Percentiles rank a stretch among this genome's conserved stretches.
Evolutionary conservation across 768 basidiomycete genomes (phyloP).

Genomic region (Boletus subcaerulescens): DNA sequence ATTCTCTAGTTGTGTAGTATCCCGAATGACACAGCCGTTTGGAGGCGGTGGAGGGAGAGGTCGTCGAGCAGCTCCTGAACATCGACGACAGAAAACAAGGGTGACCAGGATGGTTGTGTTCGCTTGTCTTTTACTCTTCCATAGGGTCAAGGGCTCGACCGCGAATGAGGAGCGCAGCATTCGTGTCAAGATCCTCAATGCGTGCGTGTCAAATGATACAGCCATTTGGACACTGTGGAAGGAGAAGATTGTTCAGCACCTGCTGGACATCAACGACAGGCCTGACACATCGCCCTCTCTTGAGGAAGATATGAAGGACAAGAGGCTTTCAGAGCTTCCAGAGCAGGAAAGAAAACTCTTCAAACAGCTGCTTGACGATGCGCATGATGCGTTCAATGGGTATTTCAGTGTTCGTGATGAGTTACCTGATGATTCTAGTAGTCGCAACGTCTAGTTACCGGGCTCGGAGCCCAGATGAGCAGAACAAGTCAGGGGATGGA

Average conservation of each 20-base stretch:
- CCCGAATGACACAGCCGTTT: too few species aligned
- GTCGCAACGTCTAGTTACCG: too few species aligned
- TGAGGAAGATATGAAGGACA: background rate
- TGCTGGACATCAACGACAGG: background rate
- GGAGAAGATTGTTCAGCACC: constrained; percentile 16
- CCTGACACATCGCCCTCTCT: background rate
- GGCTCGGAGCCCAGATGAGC: too few species aligned
- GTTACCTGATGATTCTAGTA: background rate
- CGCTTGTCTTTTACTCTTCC: constrained; percentile 21
- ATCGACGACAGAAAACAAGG: too few species aligned
- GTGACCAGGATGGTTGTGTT: constrained; percentile 25
- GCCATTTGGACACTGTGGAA: constrained; percentile 23
- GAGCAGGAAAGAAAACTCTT: constrained; percentile 3
- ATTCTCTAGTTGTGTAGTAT: too few species aligned
- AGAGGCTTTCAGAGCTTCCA: background rate
- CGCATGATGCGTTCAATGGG: constrained; percentile 9
- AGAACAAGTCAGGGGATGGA: too few species aligned
- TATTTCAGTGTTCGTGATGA: background rate
- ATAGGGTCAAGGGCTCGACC: background rate
- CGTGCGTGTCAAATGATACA: constrained; percentile 22
- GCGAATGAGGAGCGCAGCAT: background rate
- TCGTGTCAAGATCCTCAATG: constrained; percentile 9
- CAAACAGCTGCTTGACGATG: constrained; percentile 13
- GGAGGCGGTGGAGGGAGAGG: too few species aligned
- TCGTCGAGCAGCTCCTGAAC: too few species aligned